phyloP scores from a whole-genome alignment of 2,329 filamentous ascomycete species.

The Aspergillus fumigatus region DNA sequence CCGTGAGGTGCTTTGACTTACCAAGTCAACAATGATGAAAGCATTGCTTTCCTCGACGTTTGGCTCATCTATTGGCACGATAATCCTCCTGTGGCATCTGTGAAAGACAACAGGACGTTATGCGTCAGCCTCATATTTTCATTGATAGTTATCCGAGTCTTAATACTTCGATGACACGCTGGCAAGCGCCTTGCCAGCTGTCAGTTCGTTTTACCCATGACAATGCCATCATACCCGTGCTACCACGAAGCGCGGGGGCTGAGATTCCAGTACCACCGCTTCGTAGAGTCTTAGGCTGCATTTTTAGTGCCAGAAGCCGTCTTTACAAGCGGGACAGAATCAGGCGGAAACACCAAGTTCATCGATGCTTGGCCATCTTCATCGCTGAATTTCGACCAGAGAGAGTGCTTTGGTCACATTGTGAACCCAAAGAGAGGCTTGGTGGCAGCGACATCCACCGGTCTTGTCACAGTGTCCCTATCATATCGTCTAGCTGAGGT shows the following conservation, averaged over 20 bases:
- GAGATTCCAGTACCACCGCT: constrained; percentile 3
- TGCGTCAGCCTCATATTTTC: neutral
- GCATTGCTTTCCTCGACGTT: neutral
- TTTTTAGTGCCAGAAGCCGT: constrained; percentile 6
- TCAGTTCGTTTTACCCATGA: constrained; percentile 19
- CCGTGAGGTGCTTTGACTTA: too few relatives aligned
- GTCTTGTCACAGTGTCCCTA: constrained; percentile 13
- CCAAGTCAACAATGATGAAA: neutral
- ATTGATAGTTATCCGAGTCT: neutral
- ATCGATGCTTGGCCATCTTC: neutral
- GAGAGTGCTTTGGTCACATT: constrained; percentile 7
- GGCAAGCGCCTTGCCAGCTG: constrained; percentile 24
- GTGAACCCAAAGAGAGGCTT: constrained; percentile 10
- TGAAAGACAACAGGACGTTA: neutral
- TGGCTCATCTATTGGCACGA: neutral
- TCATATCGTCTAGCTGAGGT: constrained; percentile 15
- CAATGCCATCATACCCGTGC: constrained; percentile 13
- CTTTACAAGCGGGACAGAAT: constrained; percentile 5
- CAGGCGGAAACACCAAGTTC: constrained; percentile 7
- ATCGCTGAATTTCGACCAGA: neutral
- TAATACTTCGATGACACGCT: constrained; percentile 22
- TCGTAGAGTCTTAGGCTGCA: neutral
- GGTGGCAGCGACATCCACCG: constrained; percentile 18
- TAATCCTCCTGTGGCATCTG: neutral
- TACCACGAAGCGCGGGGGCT: constrained; percentile 17